These are phyloP conservation scores for Annona cherimola DNA, from an alignment of 164 flowering plant species.

Conservation along the genomic window DNA sequence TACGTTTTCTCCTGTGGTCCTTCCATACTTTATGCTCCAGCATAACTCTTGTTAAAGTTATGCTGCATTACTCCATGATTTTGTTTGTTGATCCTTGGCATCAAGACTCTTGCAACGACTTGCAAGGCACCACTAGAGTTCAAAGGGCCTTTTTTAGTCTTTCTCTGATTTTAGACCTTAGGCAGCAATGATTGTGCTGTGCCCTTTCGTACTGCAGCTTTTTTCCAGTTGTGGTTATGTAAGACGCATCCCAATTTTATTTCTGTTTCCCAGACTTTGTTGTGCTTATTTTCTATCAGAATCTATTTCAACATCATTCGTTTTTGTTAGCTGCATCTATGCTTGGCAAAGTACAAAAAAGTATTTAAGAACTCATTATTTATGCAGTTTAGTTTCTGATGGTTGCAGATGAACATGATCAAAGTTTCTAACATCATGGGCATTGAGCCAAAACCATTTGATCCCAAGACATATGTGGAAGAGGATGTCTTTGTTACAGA, in stretches of 20 bases:
- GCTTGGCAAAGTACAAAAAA: neutral
- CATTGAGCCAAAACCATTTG: constrained; percentile 93
- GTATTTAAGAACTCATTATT: neutral
- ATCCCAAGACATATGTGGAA: constrained; percentile 86
- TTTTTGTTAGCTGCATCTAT: neutral
- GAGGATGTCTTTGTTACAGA: constrained; percentile 91
- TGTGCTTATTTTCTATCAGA: neutral
- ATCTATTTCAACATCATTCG: neutral
- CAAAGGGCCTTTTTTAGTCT: neutral
- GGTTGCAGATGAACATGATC: constrained; percentile 86
- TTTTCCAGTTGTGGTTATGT: neutral
- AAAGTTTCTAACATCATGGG: constrained; percentile 99
- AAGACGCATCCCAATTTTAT: neutral
- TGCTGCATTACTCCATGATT: neutral
- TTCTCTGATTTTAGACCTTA: too few relatives aligned
- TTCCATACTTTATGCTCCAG: neutral
- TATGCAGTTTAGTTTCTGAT: neutral
- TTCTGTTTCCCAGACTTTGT: neutral
- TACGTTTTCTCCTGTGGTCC: constrained; percentile 10
- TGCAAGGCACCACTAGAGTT: neutral
- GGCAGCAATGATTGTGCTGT: too few relatives aligned
- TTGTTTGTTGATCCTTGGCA: neutral
- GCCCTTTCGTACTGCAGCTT: neutral
- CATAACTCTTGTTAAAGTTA: neutral
- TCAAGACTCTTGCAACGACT: neutral